Evolutionary conservation across 2,329 filamentous ascomycete genomes (phyloP).

Genomic region (Elsinoe australis): DNA sequence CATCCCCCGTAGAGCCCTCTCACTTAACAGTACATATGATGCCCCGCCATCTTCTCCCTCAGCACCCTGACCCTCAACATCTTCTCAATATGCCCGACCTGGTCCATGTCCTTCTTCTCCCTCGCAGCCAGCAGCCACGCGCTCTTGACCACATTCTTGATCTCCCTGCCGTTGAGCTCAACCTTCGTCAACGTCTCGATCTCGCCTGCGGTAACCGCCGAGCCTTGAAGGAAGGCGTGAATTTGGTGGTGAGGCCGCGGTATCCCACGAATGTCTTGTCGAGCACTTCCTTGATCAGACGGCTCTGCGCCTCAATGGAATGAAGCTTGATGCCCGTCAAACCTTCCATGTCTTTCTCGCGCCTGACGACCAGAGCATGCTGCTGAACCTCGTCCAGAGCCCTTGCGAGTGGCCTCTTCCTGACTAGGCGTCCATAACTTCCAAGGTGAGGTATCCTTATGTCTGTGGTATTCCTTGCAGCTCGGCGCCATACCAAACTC

Average conservation of each 20-base stretch:
- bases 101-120: neutral
- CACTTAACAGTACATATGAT: constrained; percentile 11
- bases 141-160: constrained; percentile 17
- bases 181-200: constrained; percentile 4
- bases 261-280: constrained; percentile 29
- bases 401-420: neutral
- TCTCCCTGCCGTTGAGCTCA: constrained; percentile 14
- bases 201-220: neutral
- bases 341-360: constrained; percentile 22
- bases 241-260: constrained; percentile 27
- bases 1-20: too few relatives aligned
- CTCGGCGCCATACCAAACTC: neutral
- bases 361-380: constrained; percentile 25
- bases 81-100: constrained; percentile 15
- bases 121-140: constrained; percentile 7
- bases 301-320: constrained; percentile 32
- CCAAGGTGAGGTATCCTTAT: neutral
- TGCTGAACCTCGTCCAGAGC: constrained; percentile 7
- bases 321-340: constrained; percentile 23
- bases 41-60: constrained; percentile 12
- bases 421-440: neutral
- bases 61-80: constrained; percentile 14
- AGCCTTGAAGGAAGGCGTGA: neutral
- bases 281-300: constrained; percentile 29
- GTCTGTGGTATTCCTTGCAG: neutral